Conservation (phyloP, 495 filamentous ascomycete species). For the Parachaetomium inaequale region DNA sequence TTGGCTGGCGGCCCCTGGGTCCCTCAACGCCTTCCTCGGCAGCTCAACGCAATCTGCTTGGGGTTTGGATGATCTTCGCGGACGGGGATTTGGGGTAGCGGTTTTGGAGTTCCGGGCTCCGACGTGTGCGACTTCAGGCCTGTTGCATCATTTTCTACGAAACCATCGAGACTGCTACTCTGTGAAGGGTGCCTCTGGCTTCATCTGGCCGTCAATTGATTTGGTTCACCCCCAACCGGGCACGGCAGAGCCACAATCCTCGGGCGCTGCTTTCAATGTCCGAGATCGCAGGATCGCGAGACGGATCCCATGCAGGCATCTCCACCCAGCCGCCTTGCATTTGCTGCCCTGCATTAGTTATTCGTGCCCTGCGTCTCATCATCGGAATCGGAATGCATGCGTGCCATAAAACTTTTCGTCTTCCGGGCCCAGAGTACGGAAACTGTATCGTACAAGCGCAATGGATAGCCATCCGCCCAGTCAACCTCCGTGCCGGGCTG, state of each 20-base stretch:
- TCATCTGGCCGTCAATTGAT: not conserved
- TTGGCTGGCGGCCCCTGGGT: not conserved
- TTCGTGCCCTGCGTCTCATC: not conserved
- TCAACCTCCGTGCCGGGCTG: slow-evolving; percentile 11
- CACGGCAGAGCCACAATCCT: not conserved
- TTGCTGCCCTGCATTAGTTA: not conserved
- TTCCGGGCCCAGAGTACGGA: slow-evolving; percentile 22
- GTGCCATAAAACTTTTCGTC: slow-evolving; percentile 10
- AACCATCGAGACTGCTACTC: not conserved
- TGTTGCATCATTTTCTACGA: not conserved
- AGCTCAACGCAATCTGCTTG: slow-evolving; percentile 22
- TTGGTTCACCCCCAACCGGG: not conserved
- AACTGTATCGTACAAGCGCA: slow-evolving; percentile 29
- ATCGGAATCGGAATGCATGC: not conserved
- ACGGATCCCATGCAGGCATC: not conserved
- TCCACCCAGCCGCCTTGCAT: not conserved
- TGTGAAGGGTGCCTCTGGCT: not conserved
- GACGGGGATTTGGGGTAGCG: slow-evolving; percentile 12
- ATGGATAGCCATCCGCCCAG: slow-evolving; percentile 26
- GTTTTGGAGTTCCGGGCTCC: not conserved
- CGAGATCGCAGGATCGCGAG: slow-evolving; percentile 4
- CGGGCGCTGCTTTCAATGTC: not conserved
- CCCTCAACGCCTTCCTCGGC: slow-evolving; percentile 24
- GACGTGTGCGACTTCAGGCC: not conserved
- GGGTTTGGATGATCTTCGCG: slow-evolving; percentile 9